Evolutionary conservation across 805 yeast species (phyloP).

Genomic region (Candida vartiovaarae): DNA sequence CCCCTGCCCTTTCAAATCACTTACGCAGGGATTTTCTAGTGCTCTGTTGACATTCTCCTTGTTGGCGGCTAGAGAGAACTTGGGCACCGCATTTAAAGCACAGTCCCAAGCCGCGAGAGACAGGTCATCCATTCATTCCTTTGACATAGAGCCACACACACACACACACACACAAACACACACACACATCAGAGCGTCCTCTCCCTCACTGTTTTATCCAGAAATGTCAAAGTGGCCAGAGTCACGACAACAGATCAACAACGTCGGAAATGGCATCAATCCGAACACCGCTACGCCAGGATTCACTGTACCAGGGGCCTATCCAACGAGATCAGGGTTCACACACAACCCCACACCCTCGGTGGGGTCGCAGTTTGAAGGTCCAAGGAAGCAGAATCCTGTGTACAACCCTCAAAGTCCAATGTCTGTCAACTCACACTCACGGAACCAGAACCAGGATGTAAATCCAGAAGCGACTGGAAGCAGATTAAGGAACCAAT

Average conservation of each 20-base stretch:
- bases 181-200: no score
- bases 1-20: no score
- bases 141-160: no score
- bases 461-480: no score
- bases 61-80: no score
- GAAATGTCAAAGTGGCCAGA: constrained; percentile 10
- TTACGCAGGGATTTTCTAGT: no score
- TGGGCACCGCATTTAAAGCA: no score
- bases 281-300: neutral
- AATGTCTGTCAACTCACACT: no score
- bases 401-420: no score
- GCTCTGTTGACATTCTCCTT: neutral
- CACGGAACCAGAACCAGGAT: no score
- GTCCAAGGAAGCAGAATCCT: constrained; percentile 2
- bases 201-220: neutral
- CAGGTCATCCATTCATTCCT: no score
- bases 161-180: neutral
- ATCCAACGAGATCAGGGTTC: neutral
- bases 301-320: neutral
- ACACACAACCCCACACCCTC: neutral
- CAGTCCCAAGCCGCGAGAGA: no score
- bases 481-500: constrained; percentile 3
- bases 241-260: neutral
- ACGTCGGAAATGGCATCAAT: neutral
- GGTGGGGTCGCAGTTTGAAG: neutral